phyloP scores from a whole-genome alignment of 805 yeast genomes.

The Ogataea minuta region DNA sequence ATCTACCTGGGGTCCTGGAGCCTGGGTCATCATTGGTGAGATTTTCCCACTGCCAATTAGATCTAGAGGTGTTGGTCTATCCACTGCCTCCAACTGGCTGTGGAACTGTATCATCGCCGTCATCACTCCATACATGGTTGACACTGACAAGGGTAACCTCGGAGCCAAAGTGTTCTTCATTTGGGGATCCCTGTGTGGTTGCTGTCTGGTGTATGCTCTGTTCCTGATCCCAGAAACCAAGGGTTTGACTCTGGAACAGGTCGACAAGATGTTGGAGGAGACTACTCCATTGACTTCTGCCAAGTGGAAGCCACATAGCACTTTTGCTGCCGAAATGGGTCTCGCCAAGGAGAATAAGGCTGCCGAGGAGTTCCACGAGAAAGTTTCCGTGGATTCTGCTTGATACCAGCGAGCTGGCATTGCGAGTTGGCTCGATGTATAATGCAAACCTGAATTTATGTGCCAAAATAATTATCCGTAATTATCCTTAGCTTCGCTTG shows the following conservation, averaged over 20 bases:
- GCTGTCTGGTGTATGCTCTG: slow-evolving; percentile 63
- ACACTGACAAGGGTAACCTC: slow-evolving; percentile 57
- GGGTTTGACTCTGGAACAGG: slow-evolving; percentile 81
- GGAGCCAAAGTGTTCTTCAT: slow-evolving; percentile 68
- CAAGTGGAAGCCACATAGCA: slow-evolving; percentile 36
- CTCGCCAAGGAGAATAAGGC: slow-evolving; percentile 24
- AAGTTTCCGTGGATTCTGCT: slow-evolving; percentile 13
- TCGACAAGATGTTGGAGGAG: slow-evolving; percentile 48
- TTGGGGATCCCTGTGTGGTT: slow-evolving; percentile 53
- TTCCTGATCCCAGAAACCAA: slow-evolving; percentile 76
- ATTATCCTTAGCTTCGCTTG: no score
- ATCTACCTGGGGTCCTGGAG: slow-evolving; percentile 80
- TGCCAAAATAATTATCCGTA: no score
- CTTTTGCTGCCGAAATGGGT: slow-evolving; percentile 31
- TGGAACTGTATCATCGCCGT: slow-evolving; percentile 76
- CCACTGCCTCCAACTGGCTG: slow-evolving; percentile 78
- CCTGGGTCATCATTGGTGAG: slow-evolving; percentile 66
- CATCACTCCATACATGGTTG: slow-evolving; percentile 72
- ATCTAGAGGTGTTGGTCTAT: slow-evolving; percentile 67
- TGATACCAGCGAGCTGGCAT: not conserved
- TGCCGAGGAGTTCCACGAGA: slow-evolving; percentile 20
- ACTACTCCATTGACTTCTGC: slow-evolving; percentile 35
- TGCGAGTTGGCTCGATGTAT: no score
- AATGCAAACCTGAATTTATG: not conserved
- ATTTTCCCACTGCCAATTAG: slow-evolving; percentile 71